Evolutionary conservation across 805 yeast genomes (phyloP), one percentile per base, ranked within the genome.

Genomic region (Torulaspora quercuum): DNA sequence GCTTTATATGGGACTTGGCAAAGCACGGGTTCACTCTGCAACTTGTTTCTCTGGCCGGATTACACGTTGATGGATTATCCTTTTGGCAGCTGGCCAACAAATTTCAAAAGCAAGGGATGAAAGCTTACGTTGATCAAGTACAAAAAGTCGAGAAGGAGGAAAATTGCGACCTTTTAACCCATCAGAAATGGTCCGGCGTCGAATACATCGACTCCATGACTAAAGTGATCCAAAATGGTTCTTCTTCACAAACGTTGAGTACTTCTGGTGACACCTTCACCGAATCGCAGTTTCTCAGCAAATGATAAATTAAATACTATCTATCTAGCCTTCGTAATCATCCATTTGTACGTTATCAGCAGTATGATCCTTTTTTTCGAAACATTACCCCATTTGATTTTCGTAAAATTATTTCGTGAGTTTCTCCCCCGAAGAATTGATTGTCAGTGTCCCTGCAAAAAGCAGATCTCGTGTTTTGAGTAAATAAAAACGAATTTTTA

Each of bases 171-270:
- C 69, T 76, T 3, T 57, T 76, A 46, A 76, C 78, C 6, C 82
- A 76, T 46, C 82, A 76, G 51, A 71, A 68, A 44, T 76, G 82
- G 82, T 72, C 78, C 3, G 82, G 82, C 5, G 77, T 77, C n/a
- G 70, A 71, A 48, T 73, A 73, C 47, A 53, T 67, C 19, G 80
- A 76, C 46, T 59, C 67, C 7, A 53, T 73, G 12, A 54, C 69
- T 41, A 61, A 60, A 27, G 54, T 66, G 14, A 66, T 72, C 2
- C 68, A 68, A 35, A 57, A 55, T 30, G 68, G 71, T 9, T 70
- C 75, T 4, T 62, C 70, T 10, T 61, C 69, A 1, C 64, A 64
- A 23, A 69, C 75, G 6, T 35, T 48, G 21, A 63, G 68, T 18
- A 63, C 71, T 3, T 52, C 60, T 7, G 75, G 76, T 3, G 57